Base-by-base conservation (phyloP, 2,329 filamentous ascomycete species). In the Saccharata proteae region DNA sequence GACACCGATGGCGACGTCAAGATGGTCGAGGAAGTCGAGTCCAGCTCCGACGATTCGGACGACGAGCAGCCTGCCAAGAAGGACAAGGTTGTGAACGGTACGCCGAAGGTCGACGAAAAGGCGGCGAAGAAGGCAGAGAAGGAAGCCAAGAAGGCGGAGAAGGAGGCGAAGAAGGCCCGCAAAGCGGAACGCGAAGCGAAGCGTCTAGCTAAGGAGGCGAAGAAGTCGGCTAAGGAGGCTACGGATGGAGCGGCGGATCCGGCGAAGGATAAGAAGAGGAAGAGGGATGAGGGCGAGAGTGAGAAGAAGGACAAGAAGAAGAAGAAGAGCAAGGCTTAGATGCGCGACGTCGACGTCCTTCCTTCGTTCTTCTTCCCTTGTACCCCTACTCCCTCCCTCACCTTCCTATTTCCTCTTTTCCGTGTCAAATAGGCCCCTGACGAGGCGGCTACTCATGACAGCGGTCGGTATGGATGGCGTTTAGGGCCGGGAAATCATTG, bases 291-390 rank as follows among this genome's bases (percentile, higher is more conserved):
- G 40, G 55, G 59, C 38, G 62, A 65, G 40, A 61, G 51, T 39
- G 59, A 61, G 44, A 69, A 71, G 56, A 68, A 69, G 55, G 71
- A 79, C 60, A 68, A 80, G 59, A 69, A 79, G 55, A 74, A 74
- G 59, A 64, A 67, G 51, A 77, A 78, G 65, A 56, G 45, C 48
- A 54, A 56, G 48, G 52, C 44, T 16, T 55, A 55, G 43, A 44
- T 28, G 20, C 9, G 10, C 5, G 17, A 13, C 17, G 29, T 31
- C 23, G 24, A 26, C 5, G 15, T 14, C 24, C n/a, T n/a, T 13
- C 24, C 7, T 26, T 13, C 11, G 11, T 13, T 26, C 24, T 15
- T 16, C 9, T 16, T 3, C 24, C n/a, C n/a, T n/a, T n/a, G n/a
- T n/a, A n/a, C n/a, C n/a, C n/a, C n/a, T n/a, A n/a, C n/a, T n/a